Conservation (phyloP, 2,329 filamentous ascomycete species). For the Trichoderma cornu-damae region DNA sequence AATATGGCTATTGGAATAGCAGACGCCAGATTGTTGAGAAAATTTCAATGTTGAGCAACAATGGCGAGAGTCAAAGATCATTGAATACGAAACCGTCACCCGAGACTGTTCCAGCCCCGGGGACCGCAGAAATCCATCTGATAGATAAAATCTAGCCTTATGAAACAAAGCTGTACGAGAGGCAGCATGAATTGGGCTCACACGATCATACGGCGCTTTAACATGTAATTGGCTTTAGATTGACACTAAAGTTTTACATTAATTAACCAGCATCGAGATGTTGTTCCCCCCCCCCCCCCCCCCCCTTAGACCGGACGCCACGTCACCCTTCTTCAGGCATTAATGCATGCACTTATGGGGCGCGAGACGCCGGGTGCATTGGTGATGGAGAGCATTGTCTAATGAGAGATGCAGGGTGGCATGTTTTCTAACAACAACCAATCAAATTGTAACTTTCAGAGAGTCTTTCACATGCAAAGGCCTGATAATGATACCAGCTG, state of each 20-base stretch:
- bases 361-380: not conserved
- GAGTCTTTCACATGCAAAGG: not conserved
- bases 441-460: not conserved
- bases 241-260: not conserved
- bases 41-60: not conserved
- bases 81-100: not conserved
- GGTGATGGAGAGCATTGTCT: not conserved
- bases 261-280: not conserved
- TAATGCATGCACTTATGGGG: conserved; percentile 11
- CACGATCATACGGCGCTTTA: not conserved
- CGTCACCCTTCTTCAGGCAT: conserved; percentile 10
- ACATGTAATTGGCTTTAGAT: not conserved
- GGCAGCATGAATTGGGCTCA: not conserved
- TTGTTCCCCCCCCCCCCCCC: not conserved
- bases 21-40: not conserved
- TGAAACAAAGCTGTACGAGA: not conserved
- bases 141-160: not conserved
- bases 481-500: not conserved
- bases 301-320: not conserved
- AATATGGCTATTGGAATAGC: not conserved
- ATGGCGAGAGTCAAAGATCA: no score
- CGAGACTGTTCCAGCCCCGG: not conserved
- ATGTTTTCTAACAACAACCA: not conserved
- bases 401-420: not conserved
- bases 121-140: not conserved